These are phyloP conservation scores for Hanseniaspora thailandica DNA, from an alignment of 805 yeast species.

Conservation along the genomic window DNA sequence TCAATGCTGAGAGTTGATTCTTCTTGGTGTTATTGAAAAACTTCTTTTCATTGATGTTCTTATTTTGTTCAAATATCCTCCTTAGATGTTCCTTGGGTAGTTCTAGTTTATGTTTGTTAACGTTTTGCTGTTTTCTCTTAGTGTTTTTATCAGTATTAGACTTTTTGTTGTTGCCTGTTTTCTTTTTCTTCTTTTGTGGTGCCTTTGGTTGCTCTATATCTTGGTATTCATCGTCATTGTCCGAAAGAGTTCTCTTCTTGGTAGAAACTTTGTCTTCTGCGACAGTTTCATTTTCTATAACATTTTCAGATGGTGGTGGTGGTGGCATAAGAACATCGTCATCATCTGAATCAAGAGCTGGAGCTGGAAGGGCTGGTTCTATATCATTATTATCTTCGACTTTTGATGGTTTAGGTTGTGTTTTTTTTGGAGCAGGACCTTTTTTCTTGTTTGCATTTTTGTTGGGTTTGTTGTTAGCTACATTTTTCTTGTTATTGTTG, in stretches of 20 bases:
- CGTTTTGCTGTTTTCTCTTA: slow-evolving; percentile 31
- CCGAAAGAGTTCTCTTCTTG: slow-evolving; percentile 17
- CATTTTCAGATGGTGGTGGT: slow-evolving; percentile 28
- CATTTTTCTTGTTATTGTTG: neutral
- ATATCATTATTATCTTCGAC: neutral
- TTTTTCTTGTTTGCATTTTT: neutral
- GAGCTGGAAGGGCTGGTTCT: slow-evolving; percentile 20
- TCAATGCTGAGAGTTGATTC: slow-evolving; percentile 79
- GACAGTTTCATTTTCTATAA: slow-evolving; percentile 9
- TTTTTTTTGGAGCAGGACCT: too few species aligned
- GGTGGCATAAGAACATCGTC: slow-evolving; percentile 23
- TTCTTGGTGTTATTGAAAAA: slow-evolving; percentile 68
- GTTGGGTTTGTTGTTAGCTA: neutral
- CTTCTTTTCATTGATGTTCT: slow-evolving; percentile 68
- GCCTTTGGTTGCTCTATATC: slow-evolving; percentile 55
- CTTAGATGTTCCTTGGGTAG: slow-evolving; percentile 93
- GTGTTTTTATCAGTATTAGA: neutral
- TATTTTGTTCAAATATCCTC: slow-evolving; percentile 70
- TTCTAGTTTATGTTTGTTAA: slow-evolving; percentile 54
- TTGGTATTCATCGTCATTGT: slow-evolving; percentile 41
- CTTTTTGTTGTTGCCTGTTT: slow-evolving; percentile 16
- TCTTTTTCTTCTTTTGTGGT: slow-evolving; percentile 27
- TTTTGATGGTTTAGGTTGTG: too few species aligned
- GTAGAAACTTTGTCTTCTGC: slow-evolving; percentile 14
- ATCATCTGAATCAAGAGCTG: slow-evolving; percentile 17